These are phyloP conservation scores for Letharia columbiana DNA, from an alignment of 495 filamentous ascomycete species.

Conservation along the genomic window DNA sequence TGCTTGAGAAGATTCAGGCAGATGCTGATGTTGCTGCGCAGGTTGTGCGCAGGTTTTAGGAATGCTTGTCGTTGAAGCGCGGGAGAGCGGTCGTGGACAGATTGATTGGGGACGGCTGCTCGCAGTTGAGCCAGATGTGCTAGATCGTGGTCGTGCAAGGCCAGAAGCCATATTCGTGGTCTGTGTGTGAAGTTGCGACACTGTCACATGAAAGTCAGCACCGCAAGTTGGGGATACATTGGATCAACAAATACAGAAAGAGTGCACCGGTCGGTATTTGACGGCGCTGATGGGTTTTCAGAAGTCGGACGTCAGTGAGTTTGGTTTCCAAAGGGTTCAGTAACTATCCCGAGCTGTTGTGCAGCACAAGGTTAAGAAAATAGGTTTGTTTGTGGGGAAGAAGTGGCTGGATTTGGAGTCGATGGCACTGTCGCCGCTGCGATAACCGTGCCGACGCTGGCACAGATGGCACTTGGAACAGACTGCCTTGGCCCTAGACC, in stretches of 20 bases:
- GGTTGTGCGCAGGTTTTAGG: conserved; percentile 62
- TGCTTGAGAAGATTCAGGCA: conserved; percentile 40
- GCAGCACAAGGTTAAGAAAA: background rate
- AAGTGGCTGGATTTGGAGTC: conserved; percentile 7
- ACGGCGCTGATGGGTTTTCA: background rate
- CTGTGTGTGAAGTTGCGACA: background rate
- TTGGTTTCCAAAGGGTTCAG: background rate
- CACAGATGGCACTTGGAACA: background rate
- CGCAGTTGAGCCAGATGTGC: conserved; percentile 46
- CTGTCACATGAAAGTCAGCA: background rate
- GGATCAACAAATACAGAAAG: background rate
- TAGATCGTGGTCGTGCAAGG: conserved; percentile 44
- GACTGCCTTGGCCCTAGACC: no score
- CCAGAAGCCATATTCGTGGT: conserved; percentile 16
- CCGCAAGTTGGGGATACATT: background rate
- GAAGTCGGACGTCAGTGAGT: background rate
- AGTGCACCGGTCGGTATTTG: background rate
- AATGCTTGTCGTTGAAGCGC: conserved; percentile 78
- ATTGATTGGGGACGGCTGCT: conserved; percentile 38
- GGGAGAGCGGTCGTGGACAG: conserved; percentile 52
- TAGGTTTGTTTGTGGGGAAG: conserved; percentile 11
- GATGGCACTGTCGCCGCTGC: background rate
- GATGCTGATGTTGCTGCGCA: conserved; percentile 50
- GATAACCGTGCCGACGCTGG: background rate
- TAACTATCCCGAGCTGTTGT: background rate